These are phyloP conservation scores for Ceratocystis lukuohia DNA, from an alignment of 2,329 filamentous ascomycete species.

Conservation along the genomic window DNA sequence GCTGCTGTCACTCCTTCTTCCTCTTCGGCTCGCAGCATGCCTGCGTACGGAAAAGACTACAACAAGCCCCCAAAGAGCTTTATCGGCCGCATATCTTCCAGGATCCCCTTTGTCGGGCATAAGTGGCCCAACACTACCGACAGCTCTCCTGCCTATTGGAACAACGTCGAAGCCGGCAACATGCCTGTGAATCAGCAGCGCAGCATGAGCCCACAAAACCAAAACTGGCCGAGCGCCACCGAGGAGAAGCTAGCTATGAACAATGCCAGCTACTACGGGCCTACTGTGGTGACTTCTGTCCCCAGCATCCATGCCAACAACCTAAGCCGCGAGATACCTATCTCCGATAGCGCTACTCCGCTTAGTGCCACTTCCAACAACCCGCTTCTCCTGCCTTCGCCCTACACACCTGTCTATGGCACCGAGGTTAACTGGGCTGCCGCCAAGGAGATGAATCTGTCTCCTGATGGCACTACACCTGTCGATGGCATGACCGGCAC, in stretches of 20 bases:
- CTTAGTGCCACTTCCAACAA: conserved; percentile 2
- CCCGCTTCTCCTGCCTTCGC: conserved; percentile 3
- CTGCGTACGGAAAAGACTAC: not conserved
- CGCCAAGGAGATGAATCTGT: not conserved
- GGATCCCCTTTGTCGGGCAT: conserved; percentile 10
- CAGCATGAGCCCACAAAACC: not conserved
- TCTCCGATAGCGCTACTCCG: not conserved
- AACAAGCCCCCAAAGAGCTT: not conserved
- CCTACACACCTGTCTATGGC: not conserved
- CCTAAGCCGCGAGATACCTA: not conserved
- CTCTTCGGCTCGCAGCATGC: not conserved
- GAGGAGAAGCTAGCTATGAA: conserved; percentile 10
- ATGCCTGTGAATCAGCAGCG: conserved; percentile 1
- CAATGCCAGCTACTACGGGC: not conserved
- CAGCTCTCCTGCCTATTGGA: not conserved
- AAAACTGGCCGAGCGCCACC: conserved; percentile 4
- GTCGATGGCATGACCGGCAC: conserved; percentile 1
- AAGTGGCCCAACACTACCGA: not conserved
- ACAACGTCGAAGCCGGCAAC: conserved; percentile 13
- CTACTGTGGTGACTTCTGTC: not conserved
- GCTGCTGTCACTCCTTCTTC: not conserved
- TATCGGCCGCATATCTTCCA: conserved; percentile 3
- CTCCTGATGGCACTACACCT: not conserved
- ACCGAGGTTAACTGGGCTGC: conserved; percentile 10
- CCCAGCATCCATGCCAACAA: not conserved